A percentile compares a stretch with the other conserved stretches of the same genome.
phyloP scores from a whole-genome alignment of 192 early-diverging fungal species.

The Coemansia sp. region DNA sequence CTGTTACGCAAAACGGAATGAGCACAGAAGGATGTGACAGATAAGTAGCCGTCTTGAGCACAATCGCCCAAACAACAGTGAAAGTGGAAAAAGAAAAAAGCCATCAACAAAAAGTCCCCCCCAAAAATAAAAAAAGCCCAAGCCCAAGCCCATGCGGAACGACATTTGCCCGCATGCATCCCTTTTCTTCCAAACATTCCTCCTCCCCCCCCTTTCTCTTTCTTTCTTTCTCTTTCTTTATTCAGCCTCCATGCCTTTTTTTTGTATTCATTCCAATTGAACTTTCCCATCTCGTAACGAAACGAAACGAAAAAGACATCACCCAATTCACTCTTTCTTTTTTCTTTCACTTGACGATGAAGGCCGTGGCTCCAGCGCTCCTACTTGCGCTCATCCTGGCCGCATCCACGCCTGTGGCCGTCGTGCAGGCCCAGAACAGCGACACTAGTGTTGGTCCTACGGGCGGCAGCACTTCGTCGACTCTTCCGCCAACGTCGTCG shows the following conservation, averaged over 20 bases:
- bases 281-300: too few relatives aligned
- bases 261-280: neutral
- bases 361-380: neutral
- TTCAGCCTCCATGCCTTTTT: slow-evolving; percentile 1
- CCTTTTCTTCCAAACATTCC: slow-evolving; percentile 2
- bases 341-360: neutral
- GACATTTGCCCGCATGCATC: neutral
- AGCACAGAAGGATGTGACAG: neutral
- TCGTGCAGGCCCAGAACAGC: neutral
- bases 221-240: slow-evolving; percentile 3
- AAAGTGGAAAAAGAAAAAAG: neutral
- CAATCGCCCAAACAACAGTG: neutral
- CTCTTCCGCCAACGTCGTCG: neutral
- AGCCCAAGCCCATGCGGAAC: neutral
- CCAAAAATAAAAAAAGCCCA: slow-evolving; percentile 1
- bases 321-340: neutral
- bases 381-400: neutral
- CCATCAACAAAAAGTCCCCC: neutral
- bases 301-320: too few relatives aligned
- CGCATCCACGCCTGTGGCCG: neutral
- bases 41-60: neutral
- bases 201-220: neutral
- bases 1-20: too few relatives aligned
- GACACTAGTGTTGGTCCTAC: neutral
- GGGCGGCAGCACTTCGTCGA: neutral